A percentile compares a stretch with the other conserved stretches of the same genome.
phyloP scores from a whole-genome alignment of 495 filamentous ascomycete genomes.

The Letharia lupina region DNA sequence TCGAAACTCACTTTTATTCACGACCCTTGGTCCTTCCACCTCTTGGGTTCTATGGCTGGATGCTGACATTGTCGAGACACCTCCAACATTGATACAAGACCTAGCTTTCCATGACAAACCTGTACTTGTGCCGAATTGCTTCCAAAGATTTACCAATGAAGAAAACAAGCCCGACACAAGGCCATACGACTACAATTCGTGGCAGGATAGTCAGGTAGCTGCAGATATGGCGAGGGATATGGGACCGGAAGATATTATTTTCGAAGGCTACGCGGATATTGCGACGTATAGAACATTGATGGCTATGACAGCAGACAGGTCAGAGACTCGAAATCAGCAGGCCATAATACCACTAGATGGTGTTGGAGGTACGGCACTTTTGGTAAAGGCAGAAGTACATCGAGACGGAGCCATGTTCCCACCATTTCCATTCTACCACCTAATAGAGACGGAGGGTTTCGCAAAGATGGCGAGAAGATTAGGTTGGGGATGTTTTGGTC shows the following conservation, averaged over 20 bases:
- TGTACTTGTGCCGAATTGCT: constrained; percentile 91
- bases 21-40: constrained; percentile 87
- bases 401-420: constrained; percentile 98
- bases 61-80: constrained; percentile 84
- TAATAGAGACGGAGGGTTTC: constrained; percentile 97
- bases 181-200: constrained; percentile 95
- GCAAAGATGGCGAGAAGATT: constrained; percentile 90
- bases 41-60: constrained; percentile 98
- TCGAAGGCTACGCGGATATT: constrained; percentile 90
- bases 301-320: constrained; percentile 64
- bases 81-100: constrained; percentile 80
- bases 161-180: constrained; percentile 60
- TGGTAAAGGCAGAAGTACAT: constrained; percentile 97
- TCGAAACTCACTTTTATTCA: constrained; percentile 89
- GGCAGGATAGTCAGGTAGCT: constrained; percentile 78
- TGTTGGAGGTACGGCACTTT: constrained; percentile 83
- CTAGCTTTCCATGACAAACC: constrained; percentile 78
- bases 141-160: constrained; percentile 78
- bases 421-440: constrained; percentile 87
- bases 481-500: constrained; percentile 71
- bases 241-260: constrained; percentile 80
- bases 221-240: constrained; percentile 66
- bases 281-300: constrained; percentile 85
- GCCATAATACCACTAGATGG: constrained; percentile 72
- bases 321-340: constrained; percentile 44